Conservation (phyloP, 768 basidiomycete species). For the Russula compacta region DNA sequence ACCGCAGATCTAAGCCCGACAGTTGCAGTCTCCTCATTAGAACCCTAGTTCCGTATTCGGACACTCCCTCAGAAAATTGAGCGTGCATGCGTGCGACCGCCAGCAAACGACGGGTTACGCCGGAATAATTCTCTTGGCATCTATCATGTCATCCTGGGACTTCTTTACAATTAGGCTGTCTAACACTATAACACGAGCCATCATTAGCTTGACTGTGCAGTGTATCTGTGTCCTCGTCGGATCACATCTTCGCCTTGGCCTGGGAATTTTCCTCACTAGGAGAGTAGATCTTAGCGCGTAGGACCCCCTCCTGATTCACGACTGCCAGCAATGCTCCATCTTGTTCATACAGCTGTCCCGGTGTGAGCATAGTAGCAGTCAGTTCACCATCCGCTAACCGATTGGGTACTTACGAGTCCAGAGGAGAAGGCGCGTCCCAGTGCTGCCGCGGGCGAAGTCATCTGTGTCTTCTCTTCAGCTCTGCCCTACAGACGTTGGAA, state of each 20-base stretch:
- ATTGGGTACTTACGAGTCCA: slow-evolving; percentile 9
- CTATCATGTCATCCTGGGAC: neutral
- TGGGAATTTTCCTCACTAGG: neutral
- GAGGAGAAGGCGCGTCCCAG: slow-evolving; percentile 5
- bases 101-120: neutral
- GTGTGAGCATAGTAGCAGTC: neutral
- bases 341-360: slow-evolving; percentile 11
- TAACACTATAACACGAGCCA: neutral
- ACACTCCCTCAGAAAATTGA: neutral
- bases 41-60: neutral
- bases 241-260: slow-evolving; percentile 15
- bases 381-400: neutral
- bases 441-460: slow-evolving; percentile 3
- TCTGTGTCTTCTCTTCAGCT: neutral
- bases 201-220: neutral
- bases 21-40: neutral
- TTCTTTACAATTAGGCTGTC: neutral
- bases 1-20: neutral
- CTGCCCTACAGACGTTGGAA: neutral
- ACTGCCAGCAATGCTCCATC: slow-evolving; percentile 14
- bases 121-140: neutral
- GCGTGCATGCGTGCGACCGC: neutral
- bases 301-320: slow-evolving; percentile 16
- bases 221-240: neutral
- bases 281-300: slow-evolving; percentile 11